Evolutionary conservation across 192 early-diverging fungal species (phyloP).

Genomic region (Coemansia sp.): DNA sequence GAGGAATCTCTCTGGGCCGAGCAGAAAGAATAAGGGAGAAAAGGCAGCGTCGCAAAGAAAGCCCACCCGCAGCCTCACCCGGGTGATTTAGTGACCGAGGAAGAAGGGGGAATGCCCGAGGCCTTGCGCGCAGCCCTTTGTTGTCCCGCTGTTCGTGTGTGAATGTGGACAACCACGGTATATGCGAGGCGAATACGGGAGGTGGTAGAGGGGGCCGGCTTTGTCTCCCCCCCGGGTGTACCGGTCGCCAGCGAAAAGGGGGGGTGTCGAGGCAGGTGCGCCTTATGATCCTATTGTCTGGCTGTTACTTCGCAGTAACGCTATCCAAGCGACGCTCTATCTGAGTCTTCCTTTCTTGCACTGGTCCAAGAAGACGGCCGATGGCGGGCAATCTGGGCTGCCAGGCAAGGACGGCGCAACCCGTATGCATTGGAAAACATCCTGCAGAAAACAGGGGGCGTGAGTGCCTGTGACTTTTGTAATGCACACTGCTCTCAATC

Average conservation of each 20-base stretch:
- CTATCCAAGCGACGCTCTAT: background rate
- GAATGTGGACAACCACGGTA: constrained; percentile 6
- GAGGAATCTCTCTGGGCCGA: constrained; percentile 1
- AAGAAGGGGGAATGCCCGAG: constrained; percentile 40
- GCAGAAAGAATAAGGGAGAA: background rate
- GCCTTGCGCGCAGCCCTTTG: constrained; percentile 20
- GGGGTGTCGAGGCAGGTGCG: constrained; percentile 7
- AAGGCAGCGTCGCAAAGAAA: constrained; percentile 4
- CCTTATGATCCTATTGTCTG: constrained; percentile 24
- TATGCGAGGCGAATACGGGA: constrained; percentile 3
- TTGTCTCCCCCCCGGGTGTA: constrained; percentile 5
- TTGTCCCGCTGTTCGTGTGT: constrained; percentile 8
- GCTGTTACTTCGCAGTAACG: constrained; percentile 4
- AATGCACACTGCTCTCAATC: background rate
- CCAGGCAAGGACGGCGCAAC: background rate
- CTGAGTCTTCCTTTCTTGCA: background rate
- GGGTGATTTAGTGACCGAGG: constrained; percentile 55
- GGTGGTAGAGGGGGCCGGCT: background rate
- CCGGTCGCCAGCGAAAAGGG: constrained; percentile 2
- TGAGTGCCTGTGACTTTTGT: background rate
- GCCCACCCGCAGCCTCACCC: constrained; percentile 21
- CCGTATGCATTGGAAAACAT: background rate
- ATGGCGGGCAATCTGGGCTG: background rate
- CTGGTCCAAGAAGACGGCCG: background rate
- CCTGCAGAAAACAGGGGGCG: background rate